Evolutionary conservation across 129 eudicot genomes (phyloP).

Genomic region (Rutidosis leptorrhynchoides): DNA sequence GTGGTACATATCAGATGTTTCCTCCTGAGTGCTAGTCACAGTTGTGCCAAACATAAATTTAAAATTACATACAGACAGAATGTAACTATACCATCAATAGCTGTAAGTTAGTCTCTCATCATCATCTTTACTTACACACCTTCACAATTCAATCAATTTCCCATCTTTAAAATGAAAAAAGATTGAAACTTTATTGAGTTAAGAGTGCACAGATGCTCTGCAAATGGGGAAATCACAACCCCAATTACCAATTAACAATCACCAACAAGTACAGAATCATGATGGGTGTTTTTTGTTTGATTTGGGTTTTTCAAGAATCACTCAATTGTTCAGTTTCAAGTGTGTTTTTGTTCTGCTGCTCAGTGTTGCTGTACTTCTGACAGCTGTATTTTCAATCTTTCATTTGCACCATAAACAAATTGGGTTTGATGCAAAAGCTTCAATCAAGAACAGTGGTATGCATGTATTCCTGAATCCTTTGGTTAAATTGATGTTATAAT

Average conservation of each 20-base stretch:
- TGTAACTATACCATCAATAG: conserved; percentile 32
- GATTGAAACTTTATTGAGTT: conserved; percentile 11
- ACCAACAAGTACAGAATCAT: conserved; percentile 31
- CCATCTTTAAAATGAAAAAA: background rate
- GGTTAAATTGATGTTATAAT: background rate
- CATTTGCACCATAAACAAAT: conserved; percentile 33
- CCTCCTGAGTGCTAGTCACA: conserved; percentile 40
- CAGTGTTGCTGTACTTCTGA: conserved; percentile 39
- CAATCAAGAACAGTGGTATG: conserved; percentile 61
- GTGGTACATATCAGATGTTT: conserved; percentile 42
- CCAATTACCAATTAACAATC: conserved; percentile 47
- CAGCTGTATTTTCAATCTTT: conserved; percentile 47
- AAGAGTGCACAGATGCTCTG: conserved; percentile 56
- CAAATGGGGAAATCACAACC: conserved; percentile 68
- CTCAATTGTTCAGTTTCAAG: conserved; percentile 40
- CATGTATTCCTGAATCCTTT: background rate
- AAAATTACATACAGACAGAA: conserved; percentile 8
- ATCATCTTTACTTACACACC: conserved; percentile 17
- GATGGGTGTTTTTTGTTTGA: conserved; percentile 11
- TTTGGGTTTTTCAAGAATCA: conserved; percentile 30
- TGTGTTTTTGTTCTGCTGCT: conserved; percentile 59
- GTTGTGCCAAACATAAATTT: conserved; percentile 31
- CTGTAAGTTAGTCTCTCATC: conserved; percentile 41
- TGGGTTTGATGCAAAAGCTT: conserved; percentile 61
- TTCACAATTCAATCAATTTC: conserved; percentile 25